Base-by-base conservation (phyloP, 805 yeast genomes). In the Kodamaea kakaduensis region DNA sequence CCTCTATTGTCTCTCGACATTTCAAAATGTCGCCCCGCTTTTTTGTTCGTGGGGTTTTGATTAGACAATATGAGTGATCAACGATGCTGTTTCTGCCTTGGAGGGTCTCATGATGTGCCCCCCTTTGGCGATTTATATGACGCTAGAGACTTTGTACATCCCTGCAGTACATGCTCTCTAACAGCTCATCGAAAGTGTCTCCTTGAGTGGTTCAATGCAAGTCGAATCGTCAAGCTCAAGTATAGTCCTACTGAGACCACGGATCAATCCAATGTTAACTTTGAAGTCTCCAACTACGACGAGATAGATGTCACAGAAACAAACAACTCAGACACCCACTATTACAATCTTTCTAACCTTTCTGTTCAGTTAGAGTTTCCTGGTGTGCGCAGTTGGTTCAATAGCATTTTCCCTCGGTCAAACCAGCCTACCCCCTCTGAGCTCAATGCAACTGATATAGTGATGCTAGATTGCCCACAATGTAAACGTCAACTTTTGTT, bases 201-300 rank as follows among this genome's bases (percentile, higher is more conserved):
- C 12, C 34, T 60, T 3, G 71, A 66, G 36, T 67, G 71, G 69
- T 61, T 64, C 50, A 57, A 58, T 38, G 48, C 64, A 6, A 43
- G 64, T 6, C 62, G 63, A 5, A 32, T 50, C 7, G 54, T 58
- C 18, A 57, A 58, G 30, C 33, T 59, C 9, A 45, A 46, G 19
- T 34, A 36, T 48, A 23, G 31, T 16, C 25, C 23, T 9, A 21
- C 14, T 1, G 37, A 49, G 6, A 44, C 50, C 34, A 40, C 28
- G n/a, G n/a, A n/a, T 10, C 7, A 16, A 3, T n/a, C 37, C 13
- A 12, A 22, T 3, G 25, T 16, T 3, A 30, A 24, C 9, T 6
- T 25, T 13, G 29, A 25, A 13, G 25, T 21, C 17, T 15, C 29
- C 8, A 22, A 16, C 23, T 24, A 19, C 24, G 26, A 18, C n/a